Percentiles rank a stretch among this genome's conserved stretches.
phyloP scores from a whole-genome alignment of 2,329 filamentous ascomycete genomes.

The Aspergillus sp. region DNA sequence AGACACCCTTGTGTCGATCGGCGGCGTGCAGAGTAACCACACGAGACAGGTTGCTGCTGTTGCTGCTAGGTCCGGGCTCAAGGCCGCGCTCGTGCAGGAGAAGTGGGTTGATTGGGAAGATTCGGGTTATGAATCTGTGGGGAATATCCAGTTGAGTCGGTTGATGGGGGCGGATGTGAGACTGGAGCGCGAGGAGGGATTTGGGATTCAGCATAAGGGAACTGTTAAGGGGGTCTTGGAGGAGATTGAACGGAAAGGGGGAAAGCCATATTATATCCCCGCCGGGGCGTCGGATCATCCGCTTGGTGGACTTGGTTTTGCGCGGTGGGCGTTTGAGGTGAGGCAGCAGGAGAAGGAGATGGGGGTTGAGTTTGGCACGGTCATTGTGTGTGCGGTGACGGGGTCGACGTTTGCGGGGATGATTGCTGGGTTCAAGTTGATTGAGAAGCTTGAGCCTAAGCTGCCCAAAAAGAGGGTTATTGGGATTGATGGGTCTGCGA shows the following conservation, averaged over 20 bases:
- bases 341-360: conserved; percentile 54
- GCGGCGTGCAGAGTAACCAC: conserved; percentile 65
- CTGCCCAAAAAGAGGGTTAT: conserved; percentile 50
- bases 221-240: conserved; percentile 50
- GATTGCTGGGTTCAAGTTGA: conserved; percentile 64
- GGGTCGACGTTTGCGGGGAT: conserved; percentile 66
- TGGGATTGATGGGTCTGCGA: conserved; percentile 60
- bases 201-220: conserved; percentile 63
- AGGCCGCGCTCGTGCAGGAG: conserved; percentile 52
- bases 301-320: conserved; percentile 63
- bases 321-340: conserved; percentile 65
- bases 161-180: conserved; percentile 61
- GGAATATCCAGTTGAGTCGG: conserved; percentile 64
- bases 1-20: conserved; percentile 60
- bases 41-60: conserved; percentile 61
- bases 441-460: conserved; percentile 41
- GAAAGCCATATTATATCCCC: conserved; percentile 65
- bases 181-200: conserved; percentile 53
- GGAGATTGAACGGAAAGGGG: conserved; percentile 48
- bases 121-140: conserved; percentile 55
- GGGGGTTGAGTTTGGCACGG: conserved; percentile 59
- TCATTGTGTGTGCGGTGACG: conserved; percentile 65
- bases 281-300: conserved; percentile 65
- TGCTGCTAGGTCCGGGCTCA: conserved; percentile 51
- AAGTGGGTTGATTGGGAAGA: conserved; percentile 61